Base-by-base conservation (phyloP, 768 basidiomycete species). In the Rhizopogon rudus region DNA sequence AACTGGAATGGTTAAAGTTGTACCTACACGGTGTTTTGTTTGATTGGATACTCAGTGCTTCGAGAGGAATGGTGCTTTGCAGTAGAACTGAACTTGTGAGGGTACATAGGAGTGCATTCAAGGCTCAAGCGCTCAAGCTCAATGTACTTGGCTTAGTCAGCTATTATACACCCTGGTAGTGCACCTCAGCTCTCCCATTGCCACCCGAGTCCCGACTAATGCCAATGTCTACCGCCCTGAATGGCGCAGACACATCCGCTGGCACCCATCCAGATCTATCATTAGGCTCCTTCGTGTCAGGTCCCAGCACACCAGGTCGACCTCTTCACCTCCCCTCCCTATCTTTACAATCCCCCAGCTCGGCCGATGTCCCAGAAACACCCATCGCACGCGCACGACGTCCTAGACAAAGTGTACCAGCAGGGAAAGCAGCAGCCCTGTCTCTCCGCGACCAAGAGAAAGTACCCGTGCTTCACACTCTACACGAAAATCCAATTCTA, bases 361-460 rank as follows among this genome's bases (percentile, higher is more conserved):
- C 71, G 72, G 79, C 77, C n/a, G 76, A 74, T 49, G 75, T 69
- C 12, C 75, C 71, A 9, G 81, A 80, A 41, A 82, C 82, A 4
- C 82, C 82, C n/a, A 63, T 73, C 35, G 71, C 75, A 7, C 75
- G 80, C 14, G 69, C 75, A 20, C 81, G 80, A 65, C 77, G 78
- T 28, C 62, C 63, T n/a, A 61, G 71, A 56, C 64, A 53, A n/a
- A 63, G 53, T 17, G 57, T 59, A 16, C 61, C 62, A 6, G 54
- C 61, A 12, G 63, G 65, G 16, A 77, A 71, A 33, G 68, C 68
- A 10, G 72, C 65, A 28, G 72, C 82, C 14, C 80, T 97, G 61
- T 96, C 95, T 0, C 77, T 99, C 13, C 81, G 94, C 7, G 96
- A 98, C 67, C 96, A 99, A 70, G 95, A 98, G 73, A 96, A 98